A percentile compares a stretch with the other conserved stretches of the same genome.
phyloP scores from a whole-genome alignment of 2,329 filamentous ascomycete genomes.

The Chaetomium globosum region DNA sequence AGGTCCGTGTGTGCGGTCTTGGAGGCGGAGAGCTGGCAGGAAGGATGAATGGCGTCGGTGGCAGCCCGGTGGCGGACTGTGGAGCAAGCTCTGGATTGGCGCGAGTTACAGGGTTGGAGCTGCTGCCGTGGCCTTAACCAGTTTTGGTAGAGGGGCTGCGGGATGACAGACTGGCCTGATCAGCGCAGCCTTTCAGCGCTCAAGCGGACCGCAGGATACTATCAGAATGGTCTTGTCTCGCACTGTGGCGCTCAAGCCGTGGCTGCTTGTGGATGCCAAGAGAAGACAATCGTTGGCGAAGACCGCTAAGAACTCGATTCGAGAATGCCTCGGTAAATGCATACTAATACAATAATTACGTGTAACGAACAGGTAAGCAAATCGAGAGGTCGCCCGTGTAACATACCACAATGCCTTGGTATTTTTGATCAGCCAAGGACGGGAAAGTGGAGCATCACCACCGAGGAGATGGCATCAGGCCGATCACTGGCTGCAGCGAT shows the following conservation, averaged over 20 bases:
- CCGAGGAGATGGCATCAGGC: neutral
- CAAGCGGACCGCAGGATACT: conserved; percentile 7
- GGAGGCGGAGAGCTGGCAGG: conserved; percentile 20
- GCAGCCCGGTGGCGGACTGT: conserved; percentile 25
- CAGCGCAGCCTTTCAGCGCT: conserved; percentile 3
- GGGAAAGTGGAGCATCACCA: neutral
- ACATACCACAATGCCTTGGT: neutral
- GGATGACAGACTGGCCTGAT: conserved; percentile 36
- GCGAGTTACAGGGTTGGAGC: conserved; percentile 20
- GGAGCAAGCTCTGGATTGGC: conserved; percentile 26
- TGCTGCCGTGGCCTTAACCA: conserved; percentile 22
- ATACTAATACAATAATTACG: conserved; percentile 6
- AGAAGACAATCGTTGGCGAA: neutral
- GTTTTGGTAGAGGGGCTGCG: conserved; percentile 29
- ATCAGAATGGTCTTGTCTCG: conserved; percentile 8
- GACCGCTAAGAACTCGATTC: conserved; percentile 1
- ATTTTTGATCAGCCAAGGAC: neutral
- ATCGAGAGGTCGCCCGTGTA: neutral
- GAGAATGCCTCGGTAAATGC: conserved; percentile 19
- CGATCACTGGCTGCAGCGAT: conserved; percentile 6
- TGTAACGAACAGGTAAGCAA: neutral
- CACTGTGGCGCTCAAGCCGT: conserved; percentile 25
- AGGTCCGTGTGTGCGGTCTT: conserved; percentile 7
- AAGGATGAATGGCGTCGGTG: conserved; percentile 17
- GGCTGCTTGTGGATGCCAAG: conserved; percentile 14